Evolutionary conservation across 2,329 filamentous ascomycete genomes (phyloP).

Genomic region (Monilinia vaccinii-corymbosi): DNA sequence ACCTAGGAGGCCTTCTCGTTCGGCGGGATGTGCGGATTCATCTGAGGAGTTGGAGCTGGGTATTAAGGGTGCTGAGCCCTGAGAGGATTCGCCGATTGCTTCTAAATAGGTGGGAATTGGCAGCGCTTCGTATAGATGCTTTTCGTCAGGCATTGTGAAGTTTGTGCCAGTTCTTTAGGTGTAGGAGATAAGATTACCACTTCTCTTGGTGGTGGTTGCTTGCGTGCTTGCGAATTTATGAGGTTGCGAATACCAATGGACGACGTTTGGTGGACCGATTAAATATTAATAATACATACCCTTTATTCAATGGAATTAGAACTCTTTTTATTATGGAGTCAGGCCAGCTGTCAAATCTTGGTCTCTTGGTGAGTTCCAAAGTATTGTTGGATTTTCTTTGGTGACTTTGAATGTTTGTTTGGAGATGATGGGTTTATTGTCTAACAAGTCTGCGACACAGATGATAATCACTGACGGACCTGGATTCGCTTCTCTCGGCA

Average conservation of each 20-base stretch:
- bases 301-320: not conserved
- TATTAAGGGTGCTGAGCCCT: conserved; percentile 51
- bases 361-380: conserved; percentile 5
- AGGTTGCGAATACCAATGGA: conserved; percentile 2
- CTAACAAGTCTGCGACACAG: conserved; percentile 10
- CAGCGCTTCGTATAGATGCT: conserved; percentile 49
- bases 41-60: conserved; percentile 40
- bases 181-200: not conserved
- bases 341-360: conserved; percentile 22
- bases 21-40: conserved; percentile 59
- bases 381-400: conserved; percentile 14
- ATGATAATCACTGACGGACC: conserved; percentile 5
- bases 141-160: conserved; percentile 38
- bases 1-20: conserved; percentile 67
- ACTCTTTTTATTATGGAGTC: conserved; percentile 9
- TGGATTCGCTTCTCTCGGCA: conserved; percentile 9
- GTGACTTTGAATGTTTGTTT: conserved; percentile 8
- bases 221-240: not conserved
- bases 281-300: not conserved
- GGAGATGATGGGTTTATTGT: not conserved
- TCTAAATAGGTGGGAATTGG: conserved; percentile 82
- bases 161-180: not conserved
- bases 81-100: conserved; percentile 55
- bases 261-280: not conserved
- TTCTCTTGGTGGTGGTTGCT: conserved; percentile 4